Conservation (phyloP, 176 grass and related monocot genomes). For the Thinopyrum elongatum region DNA sequence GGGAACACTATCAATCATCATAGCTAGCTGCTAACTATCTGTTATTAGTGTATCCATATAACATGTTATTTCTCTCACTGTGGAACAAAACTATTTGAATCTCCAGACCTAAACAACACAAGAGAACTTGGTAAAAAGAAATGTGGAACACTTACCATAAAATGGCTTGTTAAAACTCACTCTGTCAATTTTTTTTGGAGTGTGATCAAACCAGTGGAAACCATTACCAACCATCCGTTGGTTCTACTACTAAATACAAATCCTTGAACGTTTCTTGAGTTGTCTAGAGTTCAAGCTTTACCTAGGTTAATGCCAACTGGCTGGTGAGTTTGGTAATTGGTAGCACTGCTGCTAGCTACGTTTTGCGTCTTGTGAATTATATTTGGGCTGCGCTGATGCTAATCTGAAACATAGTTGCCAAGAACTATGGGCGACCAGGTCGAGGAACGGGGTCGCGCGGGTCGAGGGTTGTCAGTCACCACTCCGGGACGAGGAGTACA, state of each 20-base stretch:
- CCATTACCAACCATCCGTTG: neutral
- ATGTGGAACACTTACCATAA: neutral
- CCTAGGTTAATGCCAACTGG: neutral
- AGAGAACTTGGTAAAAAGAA: conserved; percentile 23
- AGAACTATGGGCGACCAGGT: too few relatives aligned
- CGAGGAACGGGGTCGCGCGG: too few relatives aligned
- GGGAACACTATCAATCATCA: conserved; percentile 94
- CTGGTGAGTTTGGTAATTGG: too few relatives aligned
- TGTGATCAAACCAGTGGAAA: neutral
- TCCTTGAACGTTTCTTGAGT: conserved; percentile 10
- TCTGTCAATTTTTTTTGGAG: neutral
- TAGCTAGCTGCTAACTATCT: conserved; percentile 95
- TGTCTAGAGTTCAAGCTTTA: neutral
- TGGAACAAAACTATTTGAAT: conserved; percentile 92
- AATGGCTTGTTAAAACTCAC: neutral
- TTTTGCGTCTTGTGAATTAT: too few relatives aligned
- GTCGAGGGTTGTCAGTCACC: too few relatives aligned
- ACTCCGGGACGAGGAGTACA: too few relatives aligned
- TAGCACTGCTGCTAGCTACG: too few relatives aligned
- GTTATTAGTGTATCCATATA: conserved; percentile 98
- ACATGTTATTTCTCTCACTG: conserved; percentile 87
- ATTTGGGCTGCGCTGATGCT: too few relatives aligned
- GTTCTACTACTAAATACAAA: too few relatives aligned
- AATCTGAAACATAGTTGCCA: too few relatives aligned
- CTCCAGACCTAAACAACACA: conserved; percentile 65